Conservation (phyloP, 2,329 filamentous ascomycete species). For the Talaromyces albobiverticillius region DNA sequence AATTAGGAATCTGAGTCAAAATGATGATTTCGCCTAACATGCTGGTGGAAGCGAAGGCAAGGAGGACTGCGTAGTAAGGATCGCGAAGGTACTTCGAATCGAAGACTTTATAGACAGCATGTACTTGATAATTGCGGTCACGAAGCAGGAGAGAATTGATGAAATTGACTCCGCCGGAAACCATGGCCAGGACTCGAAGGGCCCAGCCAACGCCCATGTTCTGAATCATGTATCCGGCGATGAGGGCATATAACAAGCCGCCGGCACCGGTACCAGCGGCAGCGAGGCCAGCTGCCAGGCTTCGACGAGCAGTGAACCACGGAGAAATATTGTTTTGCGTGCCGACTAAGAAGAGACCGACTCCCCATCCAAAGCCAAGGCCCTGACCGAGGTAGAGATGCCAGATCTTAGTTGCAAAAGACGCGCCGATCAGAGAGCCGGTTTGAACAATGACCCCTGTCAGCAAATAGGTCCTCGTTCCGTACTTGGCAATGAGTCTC, state of each 20-base stretch:
- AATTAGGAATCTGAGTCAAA: conserved; percentile 63
- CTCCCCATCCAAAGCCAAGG: conserved; percentile 60
- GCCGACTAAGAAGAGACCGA: conserved; percentile 62
- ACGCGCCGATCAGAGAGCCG: too few species aligned
- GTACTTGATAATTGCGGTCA: conserved; percentile 58
- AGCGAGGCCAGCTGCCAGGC: conserved; percentile 59
- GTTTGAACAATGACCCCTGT: too few species aligned
- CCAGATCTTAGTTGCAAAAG: too few species aligned
- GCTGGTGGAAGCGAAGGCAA: conserved; percentile 56
- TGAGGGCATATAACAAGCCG: conserved; percentile 59
- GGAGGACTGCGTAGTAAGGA: conserved; percentile 33
- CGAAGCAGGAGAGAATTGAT: conserved; percentile 52
- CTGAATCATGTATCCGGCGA: conserved; percentile 57
- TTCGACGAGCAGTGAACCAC: conserved; percentile 59
- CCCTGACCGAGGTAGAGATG: conserved; percentile 61
- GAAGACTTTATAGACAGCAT: conserved; percentile 52
- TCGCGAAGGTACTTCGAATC: conserved; percentile 52
- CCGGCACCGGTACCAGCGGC: conserved; percentile 59
- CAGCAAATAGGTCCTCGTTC: too few species aligned
- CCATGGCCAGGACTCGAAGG: conserved; percentile 58
- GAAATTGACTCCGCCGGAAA: conserved; percentile 52
- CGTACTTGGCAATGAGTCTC: too few species aligned
- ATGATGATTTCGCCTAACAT: conserved; percentile 66
- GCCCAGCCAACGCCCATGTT: conserved; percentile 57
- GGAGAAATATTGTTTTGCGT: conserved; percentile 57